phyloP scores from a whole-genome alignment of 2,329 filamentous ascomycete species.

The Alternaria arborescens region DNA sequence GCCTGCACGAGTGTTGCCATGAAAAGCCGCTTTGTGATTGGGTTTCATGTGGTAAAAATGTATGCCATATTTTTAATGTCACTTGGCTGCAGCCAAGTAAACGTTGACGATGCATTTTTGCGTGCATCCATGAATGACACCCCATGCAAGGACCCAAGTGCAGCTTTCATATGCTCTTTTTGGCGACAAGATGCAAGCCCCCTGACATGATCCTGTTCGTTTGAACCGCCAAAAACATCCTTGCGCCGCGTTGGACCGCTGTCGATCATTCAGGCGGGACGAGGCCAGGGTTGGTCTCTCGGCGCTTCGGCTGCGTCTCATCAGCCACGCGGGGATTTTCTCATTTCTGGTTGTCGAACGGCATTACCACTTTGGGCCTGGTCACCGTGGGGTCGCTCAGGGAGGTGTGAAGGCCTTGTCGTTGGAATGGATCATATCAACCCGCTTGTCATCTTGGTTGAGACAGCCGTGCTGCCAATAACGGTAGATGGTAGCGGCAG shows the following conservation, averaged over 20 bases:
- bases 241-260: constrained; percentile 44
- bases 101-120: constrained; percentile 24
- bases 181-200: constrained; percentile 41
- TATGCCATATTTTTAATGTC: constrained; percentile 21
- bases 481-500: constrained; percentile 24
- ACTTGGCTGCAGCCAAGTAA: constrained; percentile 35
- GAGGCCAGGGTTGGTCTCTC: constrained; percentile 40
- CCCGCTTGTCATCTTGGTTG: constrained; percentile 24
- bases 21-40: constrained; percentile 2
- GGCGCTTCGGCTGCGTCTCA: constrained; percentile 49
- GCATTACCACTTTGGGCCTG: constrained; percentile 43
- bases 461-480: constrained; percentile 16
- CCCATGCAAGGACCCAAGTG: constrained; percentile 35
- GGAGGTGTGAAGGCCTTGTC: constrained; percentile 26
- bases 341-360: constrained; percentile 47
- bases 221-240: constrained; percentile 37
- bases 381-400: constrained; percentile 40
- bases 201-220: constrained; percentile 46
- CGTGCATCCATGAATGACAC: constrained; percentile 24
- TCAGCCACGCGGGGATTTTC: constrained; percentile 45
- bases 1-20: constrained; percentile 7
- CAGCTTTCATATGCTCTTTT: constrained; percentile 29
- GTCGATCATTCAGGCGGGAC: constrained; percentile 50
- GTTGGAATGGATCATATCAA: constrained; percentile 16
- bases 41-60: constrained; percentile 9